Base-by-base conservation (phyloP, 192 early-diverging fungal genomes). In the Powellomyces hirtus region DNA sequence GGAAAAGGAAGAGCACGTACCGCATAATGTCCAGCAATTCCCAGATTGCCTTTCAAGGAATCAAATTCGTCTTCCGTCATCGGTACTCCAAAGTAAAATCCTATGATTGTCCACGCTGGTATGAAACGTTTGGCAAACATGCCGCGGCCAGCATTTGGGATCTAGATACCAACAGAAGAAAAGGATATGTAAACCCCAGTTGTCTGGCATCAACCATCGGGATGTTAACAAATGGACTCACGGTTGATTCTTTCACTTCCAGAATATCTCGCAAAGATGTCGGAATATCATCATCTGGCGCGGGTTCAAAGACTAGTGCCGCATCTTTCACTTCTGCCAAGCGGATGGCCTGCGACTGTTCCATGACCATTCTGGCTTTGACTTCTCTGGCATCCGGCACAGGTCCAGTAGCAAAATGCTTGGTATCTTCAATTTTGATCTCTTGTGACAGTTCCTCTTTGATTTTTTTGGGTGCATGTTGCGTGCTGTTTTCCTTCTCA, bases 61-160 rank as follows among this genome's bases (percentile, higher is more conserved):
- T 96, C 94, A 66, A 92, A 96, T 70, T 96, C 94, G 65, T 92
- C 91, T 78, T 96, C 94, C 1, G 91, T 93, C 91, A 94, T 96
- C 8, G 94, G 94, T 6, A 96, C 91, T 20, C 94, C 94, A 81
- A 96, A 96, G 65, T 96, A 96, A 66, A 95, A 96, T 1, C 94
- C 94, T 3, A 96, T 70, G 0, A 90, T 87, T 18, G 88, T 89
- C 7, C 84, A 83, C 18, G 75, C 80, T 1, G 94, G 93, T 2
- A 96, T 53, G 55, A 87, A 81, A 1, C 88, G 64, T 56, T 79
- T 78, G 24, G 77, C 77, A 70, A 78, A 78, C 8, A 79, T 24
- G 10, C 77, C 77, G 29, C 70, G 52, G 2, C 77, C 77, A n/a
- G 77, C 57, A 37, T 79, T 79, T 18, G 69, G 63, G 27, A 78